Conservation (phyloP, 2,329 filamentous ascomycete genomes). For the Thermothelomyces thermophilus region DNA sequence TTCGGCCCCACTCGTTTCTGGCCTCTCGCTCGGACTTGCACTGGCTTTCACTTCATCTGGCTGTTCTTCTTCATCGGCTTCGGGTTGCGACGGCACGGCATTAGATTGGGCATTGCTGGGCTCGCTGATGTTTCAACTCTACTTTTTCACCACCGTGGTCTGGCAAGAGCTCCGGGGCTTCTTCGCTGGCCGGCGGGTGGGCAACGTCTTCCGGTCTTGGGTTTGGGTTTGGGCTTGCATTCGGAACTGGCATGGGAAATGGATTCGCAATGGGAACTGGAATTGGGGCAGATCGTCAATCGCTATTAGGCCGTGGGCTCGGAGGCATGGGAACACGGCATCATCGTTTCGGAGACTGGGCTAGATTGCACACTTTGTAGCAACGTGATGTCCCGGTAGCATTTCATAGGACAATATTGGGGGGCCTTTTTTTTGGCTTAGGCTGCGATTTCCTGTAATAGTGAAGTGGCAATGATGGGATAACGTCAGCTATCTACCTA, state of each 20-base stretch:
- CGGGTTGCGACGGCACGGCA: conserved; percentile 9
- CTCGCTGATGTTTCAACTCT: conserved; percentile 20
- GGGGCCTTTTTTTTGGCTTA: conserved; percentile 4
- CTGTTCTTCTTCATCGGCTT: conserved; percentile 1
- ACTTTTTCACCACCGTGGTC: conserved; percentile 19
- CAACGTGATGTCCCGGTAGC: neutral
- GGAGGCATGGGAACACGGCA: conserved; percentile 1
- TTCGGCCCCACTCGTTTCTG: conserved; percentile 8
- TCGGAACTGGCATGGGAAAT: conserved; percentile 7
- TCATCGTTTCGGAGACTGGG: conserved; percentile 9
- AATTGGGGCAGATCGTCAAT: conserved; percentile 2
- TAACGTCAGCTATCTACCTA: too few species aligned
- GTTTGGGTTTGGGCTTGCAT: conserved; percentile 9
- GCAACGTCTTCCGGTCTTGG: conserved; percentile 5
- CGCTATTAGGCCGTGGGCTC: neutral
- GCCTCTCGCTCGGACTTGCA: conserved; percentile 15
- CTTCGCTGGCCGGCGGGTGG: neutral
- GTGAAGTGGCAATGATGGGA: too few species aligned
- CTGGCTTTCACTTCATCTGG: conserved; percentile 15
- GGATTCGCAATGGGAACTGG: neutral
- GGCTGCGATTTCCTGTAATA: neutral
- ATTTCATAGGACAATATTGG: conserved; percentile 5
- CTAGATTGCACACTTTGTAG: conserved; percentile 2
- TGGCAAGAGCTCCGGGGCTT: conserved; percentile 11
- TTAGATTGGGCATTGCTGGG: conserved; percentile 21